Evolutionary conservation across 371 early-diverging fungal species (phyloP).

Genomic region (Mortierella sp.): DNA sequence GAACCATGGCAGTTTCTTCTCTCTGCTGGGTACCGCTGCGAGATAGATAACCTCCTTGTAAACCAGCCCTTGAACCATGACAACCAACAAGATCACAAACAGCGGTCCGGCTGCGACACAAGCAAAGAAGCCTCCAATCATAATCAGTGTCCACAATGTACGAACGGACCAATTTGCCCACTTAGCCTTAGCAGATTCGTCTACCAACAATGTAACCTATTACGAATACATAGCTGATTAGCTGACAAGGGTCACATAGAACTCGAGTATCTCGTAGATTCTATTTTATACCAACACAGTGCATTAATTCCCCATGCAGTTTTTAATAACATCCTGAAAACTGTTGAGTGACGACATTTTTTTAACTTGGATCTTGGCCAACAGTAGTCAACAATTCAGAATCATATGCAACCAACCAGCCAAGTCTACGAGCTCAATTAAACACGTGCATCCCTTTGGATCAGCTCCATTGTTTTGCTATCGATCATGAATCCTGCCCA

Average conservation of each 20-base stretch:
- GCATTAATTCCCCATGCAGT: background rate
- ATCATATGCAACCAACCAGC: background rate
- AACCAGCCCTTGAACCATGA: slow-evolving; percentile 82
- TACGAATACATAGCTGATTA: background rate
- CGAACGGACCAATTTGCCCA: slow-evolving; percentile 88
- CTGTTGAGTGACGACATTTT: slow-evolving; percentile 3
- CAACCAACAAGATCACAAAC: slow-evolving; percentile 86
- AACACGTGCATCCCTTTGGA: background rate
- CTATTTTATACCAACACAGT: background rate
- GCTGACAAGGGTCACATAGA: background rate
- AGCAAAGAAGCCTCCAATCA: slow-evolving; percentile 87
- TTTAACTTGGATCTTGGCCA: background rate
- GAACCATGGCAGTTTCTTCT: slow-evolving; percentile 91
- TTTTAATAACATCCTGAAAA: background rate
- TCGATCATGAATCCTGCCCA: background rate
- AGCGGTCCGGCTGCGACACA: slow-evolving; percentile 86
- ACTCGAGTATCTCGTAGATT: background rate
- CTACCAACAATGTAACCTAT: slow-evolving; percentile 58
- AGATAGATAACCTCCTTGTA: slow-evolving; percentile 94
- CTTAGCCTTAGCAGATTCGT: slow-evolving; percentile 68
- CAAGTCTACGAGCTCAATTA: background rate
- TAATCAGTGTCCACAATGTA: slow-evolving; percentile 86
- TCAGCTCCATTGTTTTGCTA: background rate
- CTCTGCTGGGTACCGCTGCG: slow-evolving; percentile 85
- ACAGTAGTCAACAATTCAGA: background rate